Evolutionary conservation across 2,329 filamentous ascomycete species (phyloP).

Genomic region (Aspergillus sp.): DNA sequence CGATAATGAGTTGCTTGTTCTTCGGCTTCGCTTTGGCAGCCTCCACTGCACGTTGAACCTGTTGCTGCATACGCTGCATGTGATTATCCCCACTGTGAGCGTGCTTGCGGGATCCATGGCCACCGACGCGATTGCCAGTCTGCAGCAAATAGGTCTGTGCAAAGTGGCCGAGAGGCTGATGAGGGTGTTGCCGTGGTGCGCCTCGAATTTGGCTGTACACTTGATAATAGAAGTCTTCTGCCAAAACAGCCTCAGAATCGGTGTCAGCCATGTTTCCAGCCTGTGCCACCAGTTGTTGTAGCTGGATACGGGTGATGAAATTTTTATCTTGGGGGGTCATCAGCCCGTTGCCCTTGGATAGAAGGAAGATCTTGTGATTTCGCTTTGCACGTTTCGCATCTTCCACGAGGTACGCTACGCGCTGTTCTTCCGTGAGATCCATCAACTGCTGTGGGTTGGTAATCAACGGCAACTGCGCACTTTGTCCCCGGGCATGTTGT

Average conservation of each 20-base stretch:
- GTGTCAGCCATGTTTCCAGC: constrained; percentile 83
- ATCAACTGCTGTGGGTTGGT: constrained; percentile 72
- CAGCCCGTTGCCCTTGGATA: constrained; percentile 91
- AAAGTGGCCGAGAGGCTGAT: constrained; percentile 91
- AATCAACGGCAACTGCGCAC: constrained; percentile 52
- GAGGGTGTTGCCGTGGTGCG: constrained; percentile 83
- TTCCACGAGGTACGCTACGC: constrained; percentile 78
- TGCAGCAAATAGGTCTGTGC: constrained; percentile 97
- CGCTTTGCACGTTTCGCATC: constrained; percentile 94
- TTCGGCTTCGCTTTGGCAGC: constrained; percentile 97
- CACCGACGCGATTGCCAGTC: constrained; percentile 79
- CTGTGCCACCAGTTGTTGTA: constrained; percentile 91
- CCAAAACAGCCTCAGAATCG: constrained; percentile 74
- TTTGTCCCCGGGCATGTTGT: constrained; percentile 35
- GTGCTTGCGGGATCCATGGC: constrained; percentile 64
- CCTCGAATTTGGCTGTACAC: constrained; percentile 94
- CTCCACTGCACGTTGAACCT: constrained; percentile 94
- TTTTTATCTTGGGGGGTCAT: constrained; percentile 99
- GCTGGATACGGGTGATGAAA: constrained; percentile 95
- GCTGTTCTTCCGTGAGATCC: constrained; percentile 79
- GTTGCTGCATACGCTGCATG: constrained; percentile 98
- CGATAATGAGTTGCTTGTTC: constrained; percentile 94
- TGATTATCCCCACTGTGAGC: constrained; percentile 89
- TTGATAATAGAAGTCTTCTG: constrained; percentile 98
- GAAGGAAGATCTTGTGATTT: constrained; percentile 94